A percentile compares a stretch with the other conserved stretches of the same genome.
Conservation (phyloP, 176 grass and related monocot species). For the Saccharum officinarum region DNA sequence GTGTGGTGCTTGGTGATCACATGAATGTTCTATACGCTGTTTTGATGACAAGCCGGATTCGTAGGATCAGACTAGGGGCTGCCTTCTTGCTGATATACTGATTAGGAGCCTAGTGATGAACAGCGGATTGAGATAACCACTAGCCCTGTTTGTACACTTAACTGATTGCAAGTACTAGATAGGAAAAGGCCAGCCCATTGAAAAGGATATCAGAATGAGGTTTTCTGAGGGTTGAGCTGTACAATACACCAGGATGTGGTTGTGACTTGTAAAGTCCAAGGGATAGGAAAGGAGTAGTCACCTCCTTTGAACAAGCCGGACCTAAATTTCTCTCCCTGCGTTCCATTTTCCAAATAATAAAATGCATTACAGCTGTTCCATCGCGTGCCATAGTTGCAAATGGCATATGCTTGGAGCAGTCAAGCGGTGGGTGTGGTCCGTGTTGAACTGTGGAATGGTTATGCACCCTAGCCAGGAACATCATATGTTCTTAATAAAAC, state of each 20-base stretch:
- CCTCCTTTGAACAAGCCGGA: background rate
- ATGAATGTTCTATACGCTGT: background rate
- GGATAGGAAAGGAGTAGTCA: background rate
- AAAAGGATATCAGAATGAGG: background rate
- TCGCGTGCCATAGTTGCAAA: background rate
- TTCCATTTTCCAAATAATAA: background rate
- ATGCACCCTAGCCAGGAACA: background rate
- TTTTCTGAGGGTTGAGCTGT: background rate
- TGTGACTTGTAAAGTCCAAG: background rate
- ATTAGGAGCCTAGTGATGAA: background rate
- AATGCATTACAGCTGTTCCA: conserved; percentile 7
- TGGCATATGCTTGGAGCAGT: background rate
- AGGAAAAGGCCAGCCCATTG: background rate
- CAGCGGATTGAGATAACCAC: background rate
- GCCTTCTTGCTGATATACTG: background rate
- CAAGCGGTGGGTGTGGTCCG: background rate
- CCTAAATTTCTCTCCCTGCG: background rate
- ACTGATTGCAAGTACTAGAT: background rate
- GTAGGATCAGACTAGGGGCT: background rate
- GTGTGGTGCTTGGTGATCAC: background rate
- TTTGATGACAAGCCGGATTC: background rate
- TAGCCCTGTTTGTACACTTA: background rate
- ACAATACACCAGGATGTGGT: background rate
- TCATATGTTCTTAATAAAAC: background rate
- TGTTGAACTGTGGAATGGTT: background rate